Base-by-base conservation (phyloP, 176 grass and related monocot genomes). In the Bromus sterilis region DNA sequence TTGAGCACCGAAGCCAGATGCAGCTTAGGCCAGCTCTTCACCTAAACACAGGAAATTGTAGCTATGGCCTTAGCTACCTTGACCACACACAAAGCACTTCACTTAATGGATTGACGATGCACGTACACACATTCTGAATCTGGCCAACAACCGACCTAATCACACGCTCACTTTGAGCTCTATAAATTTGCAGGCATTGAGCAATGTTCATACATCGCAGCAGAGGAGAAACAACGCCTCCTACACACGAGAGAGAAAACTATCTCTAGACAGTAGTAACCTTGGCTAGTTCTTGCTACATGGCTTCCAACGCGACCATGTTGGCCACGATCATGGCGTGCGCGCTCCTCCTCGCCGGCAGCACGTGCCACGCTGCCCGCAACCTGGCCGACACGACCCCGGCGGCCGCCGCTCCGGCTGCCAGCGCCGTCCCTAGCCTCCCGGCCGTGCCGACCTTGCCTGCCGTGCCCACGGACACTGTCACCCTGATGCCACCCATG, bases 121-220 rank as follows among this genome's bases (percentile, higher is more conserved):
- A 31, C 3, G 21, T 43, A 15, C 35, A 71, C 2, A 41, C 11
- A n/a, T 81, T 44, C 53, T 60, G 18, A 59, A 26, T 60, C 26
- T 56, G 78, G 14, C 63, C 63, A 80, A 69, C 64, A 25, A 69
- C 44, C 46, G 26, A 80, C 66, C 64, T 68, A 69, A 56, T 26
- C 23, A 2, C 31, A 40, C 42, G 11, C 4, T 39, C 63, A 39
- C 9, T 4, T 39, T 1, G 25, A 2, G 10, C 33, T 72, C 6
- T 20, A 82, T 82, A 82, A 61, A 61, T 25, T 11, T 7, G 55
- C 56, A 61, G 20, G 6, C 11, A 46, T 58, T 73, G 55, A 18
- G 28, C 18, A 26, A 30, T 73, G 55, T 33, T 73, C 53, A 6
- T 30, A 18, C 34, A 58, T 39, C 13, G 28, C 67, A 73, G n/a